Evolutionary conservation across 2,329 filamentous ascomycete genomes (phyloP).

Genomic region (Arachnomyces sp.): DNA sequence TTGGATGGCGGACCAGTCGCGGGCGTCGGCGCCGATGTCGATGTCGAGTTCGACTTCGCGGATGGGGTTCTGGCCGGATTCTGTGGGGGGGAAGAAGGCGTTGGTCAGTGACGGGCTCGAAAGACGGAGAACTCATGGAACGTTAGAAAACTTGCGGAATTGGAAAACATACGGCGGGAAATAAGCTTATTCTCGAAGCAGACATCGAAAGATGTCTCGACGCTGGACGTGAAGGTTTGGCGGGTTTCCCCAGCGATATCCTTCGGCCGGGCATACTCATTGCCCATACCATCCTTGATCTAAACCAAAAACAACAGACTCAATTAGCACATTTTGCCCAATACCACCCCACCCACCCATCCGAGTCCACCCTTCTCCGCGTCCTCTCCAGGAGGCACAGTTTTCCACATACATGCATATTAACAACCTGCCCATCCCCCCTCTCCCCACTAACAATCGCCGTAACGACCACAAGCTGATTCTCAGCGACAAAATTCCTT

Average conservation of each 20-base stretch:
- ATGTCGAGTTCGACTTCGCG: conserved; percentile 85
- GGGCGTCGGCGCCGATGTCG: conserved; percentile 92
- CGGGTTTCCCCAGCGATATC: conserved; percentile 87
- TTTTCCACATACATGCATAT: conserved; percentile 69
- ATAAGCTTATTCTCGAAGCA: conserved; percentile 84
- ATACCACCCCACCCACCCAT: no score
- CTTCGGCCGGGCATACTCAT: conserved; percentile 87
- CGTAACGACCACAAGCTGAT: conserved; percentile 92
- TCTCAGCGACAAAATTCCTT: conserved; percentile 86
- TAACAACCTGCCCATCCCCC: conserved; percentile 86
- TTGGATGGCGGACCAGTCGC: conserved; percentile 96
- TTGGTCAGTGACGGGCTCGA: conserved; percentile 1
- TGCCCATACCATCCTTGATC: conserved; percentile 92
- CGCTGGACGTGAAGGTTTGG: conserved; percentile 87
- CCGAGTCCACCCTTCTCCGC: no score
- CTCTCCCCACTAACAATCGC: conserved; percentile 75
- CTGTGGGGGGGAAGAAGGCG: conserved; percentile 16
- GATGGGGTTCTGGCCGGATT: conserved; percentile 40
- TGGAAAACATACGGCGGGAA: conserved; percentile 54
- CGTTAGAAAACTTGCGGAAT: no score
- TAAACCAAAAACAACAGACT: conserved; percentile 30
- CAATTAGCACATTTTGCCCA: background rate
- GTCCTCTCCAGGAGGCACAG: background rate
- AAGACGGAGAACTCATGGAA: background rate
- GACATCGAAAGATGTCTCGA: conserved; percentile 87